Evolutionary conservation across 2,329 filamentous ascomycete species (phyloP).

Genomic region (Bisporella sp.): DNA sequence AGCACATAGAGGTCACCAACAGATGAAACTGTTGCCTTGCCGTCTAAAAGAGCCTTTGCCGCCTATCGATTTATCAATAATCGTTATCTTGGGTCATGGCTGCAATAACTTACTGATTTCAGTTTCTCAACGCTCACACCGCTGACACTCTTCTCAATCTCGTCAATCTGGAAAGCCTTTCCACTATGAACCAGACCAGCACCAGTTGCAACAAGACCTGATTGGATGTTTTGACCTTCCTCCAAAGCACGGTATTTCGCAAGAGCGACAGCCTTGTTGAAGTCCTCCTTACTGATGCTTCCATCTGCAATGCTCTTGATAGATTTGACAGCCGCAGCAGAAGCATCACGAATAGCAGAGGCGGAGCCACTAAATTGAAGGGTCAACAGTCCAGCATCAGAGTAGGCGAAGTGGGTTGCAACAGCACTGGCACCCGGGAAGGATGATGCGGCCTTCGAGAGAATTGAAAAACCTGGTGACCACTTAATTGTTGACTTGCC

Average conservation of each 20-base stretch:
- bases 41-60: slow-evolving; percentile 79
- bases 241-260: slow-evolving; percentile 92
- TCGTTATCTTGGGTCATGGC: slow-evolving; percentile 5
- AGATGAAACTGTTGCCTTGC: slow-evolving; percentile 81
- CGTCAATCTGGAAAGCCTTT: slow-evolving; percentile 77
- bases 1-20: slow-evolving; percentile 89
- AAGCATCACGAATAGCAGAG: slow-evolving; percentile 63
- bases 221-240: slow-evolving; percentile 67
- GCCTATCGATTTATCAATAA: slow-evolving; percentile 47
- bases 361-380: slow-evolving; percentile 75
- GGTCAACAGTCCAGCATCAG: slow-evolving; percentile 84
- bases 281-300: slow-evolving; percentile 71
- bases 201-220: slow-evolving; percentile 77
- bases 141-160: slow-evolving; percentile 72
- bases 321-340: slow-evolving; percentile 70
- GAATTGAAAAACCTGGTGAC: slow-evolving; percentile 84
- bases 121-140: slow-evolving; percentile 77
- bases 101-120: slow-evolving; percentile 63
- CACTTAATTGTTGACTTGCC: slow-evolving; percentile 92
- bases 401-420: slow-evolving; percentile 79
- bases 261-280: slow-evolving; percentile 84
- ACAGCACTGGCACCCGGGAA: slow-evolving; percentile 60
- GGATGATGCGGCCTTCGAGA: slow-evolving; percentile 69
- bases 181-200: slow-evolving; percentile 74
- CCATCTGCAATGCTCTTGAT: slow-evolving; percentile 77